phyloP scores from a whole-genome alignment of 768 basidiomycete species.

The Trametes elegans region DNA sequence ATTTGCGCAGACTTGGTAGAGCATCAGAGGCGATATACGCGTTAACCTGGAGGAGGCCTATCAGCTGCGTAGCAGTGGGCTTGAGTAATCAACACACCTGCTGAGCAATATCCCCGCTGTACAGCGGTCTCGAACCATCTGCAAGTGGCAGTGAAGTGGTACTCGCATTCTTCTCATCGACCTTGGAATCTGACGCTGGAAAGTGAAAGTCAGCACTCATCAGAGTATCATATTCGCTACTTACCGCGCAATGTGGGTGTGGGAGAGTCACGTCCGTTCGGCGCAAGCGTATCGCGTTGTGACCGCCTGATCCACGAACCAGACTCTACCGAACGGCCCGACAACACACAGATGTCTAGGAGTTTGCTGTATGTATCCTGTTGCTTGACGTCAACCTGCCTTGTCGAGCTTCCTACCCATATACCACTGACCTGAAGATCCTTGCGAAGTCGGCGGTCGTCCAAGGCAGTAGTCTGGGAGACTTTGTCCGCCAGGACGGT shows the following conservation, averaged over 20 bases:
- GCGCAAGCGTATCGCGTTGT: conserved; percentile 57
- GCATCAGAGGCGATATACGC: conserved; percentile 65
- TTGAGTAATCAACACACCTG: conserved; percentile 47
- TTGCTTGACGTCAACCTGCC: background rate
- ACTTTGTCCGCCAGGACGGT: conserved; percentile 80
- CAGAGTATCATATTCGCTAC: conserved; percentile 3
- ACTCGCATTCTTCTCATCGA: conserved; percentile 63
- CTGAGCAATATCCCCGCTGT: conserved; percentile 41
- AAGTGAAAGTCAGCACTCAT: background rate
- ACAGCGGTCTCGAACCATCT: conserved; percentile 29
- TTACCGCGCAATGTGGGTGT: conserved; percentile 57
- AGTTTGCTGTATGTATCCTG: conserved; percentile 88
- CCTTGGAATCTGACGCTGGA: conserved; percentile 34
- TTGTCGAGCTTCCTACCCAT: background rate
- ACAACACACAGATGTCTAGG: conserved; percentile 72
- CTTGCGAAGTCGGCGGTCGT: conserved; percentile 83
- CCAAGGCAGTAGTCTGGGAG: conserved; percentile 86
- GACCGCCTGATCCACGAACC: conserved; percentile 77
- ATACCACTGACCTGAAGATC: conserved; percentile 68
- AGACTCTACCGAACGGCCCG: conserved; percentile 74
- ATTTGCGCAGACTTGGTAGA: conserved; percentile 72
- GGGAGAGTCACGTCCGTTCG: conserved; percentile 74
- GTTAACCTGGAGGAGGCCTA: conserved; percentile 53
- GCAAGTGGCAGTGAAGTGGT: conserved; percentile 38
- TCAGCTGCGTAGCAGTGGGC: no score